phyloP scores from a whole-genome alignment of 495 filamentous ascomycete genomes.

The Aspergillus mulundensis region DNA sequence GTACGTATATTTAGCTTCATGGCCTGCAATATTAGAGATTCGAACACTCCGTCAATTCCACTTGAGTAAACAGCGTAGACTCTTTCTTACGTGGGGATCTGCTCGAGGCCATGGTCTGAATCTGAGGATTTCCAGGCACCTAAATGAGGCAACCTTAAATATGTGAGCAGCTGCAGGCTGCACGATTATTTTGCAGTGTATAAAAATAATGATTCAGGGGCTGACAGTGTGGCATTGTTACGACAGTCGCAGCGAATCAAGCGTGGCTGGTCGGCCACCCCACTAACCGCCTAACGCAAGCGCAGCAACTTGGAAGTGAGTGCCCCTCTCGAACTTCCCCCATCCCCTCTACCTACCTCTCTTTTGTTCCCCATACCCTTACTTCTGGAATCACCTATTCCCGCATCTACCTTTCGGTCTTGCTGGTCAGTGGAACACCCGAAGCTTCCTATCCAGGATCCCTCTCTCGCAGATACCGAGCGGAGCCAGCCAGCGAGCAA shows the following conservation, averaged over 20 bases:
- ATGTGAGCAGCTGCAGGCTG: constrained; percentile 1
- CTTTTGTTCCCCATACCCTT: constrained; percentile 11
- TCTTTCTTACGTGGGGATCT: neutral
- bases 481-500: constrained; percentile 11
- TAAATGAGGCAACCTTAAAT: neutral
- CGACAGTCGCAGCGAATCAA: constrained; percentile 26
- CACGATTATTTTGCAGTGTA: constrained; percentile 1
- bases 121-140: neutral
- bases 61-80: neutral
- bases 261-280: constrained; percentile 28
- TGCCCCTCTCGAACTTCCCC: constrained; percentile 29
- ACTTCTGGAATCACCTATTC: neutral
- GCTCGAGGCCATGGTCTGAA: neutral
- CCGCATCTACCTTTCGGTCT: neutral
- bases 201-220: constrained; percentile 5
- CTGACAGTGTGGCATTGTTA: constrained; percentile 12
- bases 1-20: constrained; percentile 16
- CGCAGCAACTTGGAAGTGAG: constrained; percentile 32
- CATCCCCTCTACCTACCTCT: constrained; percentile 14
- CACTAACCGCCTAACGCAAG: constrained; percentile 36
- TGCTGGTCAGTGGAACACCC: constrained; percentile 11
- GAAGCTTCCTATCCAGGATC: neutral
- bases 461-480: neutral
- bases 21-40: constrained; percentile 8
- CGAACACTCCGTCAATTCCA: neutral